These are phyloP conservation scores for Carex parvula DNA, from an alignment of 176 grass and related monocot species.

Conservation along the genomic window DNA sequence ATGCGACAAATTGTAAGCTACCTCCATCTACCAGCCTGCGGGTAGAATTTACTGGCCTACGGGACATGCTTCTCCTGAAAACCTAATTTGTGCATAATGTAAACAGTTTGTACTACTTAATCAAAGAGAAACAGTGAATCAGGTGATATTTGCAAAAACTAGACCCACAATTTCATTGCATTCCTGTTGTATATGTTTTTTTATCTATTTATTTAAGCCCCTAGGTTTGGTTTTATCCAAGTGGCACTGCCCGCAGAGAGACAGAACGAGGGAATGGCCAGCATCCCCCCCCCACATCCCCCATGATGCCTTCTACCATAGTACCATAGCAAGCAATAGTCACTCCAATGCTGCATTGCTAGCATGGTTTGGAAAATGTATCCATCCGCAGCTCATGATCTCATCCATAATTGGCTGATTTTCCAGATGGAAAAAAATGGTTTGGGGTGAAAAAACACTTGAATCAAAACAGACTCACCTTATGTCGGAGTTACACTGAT, in stretches of 20 bases:
- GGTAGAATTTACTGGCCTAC: constrained; percentile 72
- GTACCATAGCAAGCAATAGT: neutral
- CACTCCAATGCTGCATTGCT: neutral
- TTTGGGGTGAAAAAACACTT: neutral
- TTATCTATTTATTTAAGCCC: neutral
- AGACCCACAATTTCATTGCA: neutral
- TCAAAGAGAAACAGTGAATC: neutral
- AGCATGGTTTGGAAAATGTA: neutral
- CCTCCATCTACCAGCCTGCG: constrained; percentile 55
- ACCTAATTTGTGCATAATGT: constrained; percentile 20
- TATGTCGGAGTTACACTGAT: neutral
- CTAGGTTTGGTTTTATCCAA: neutral
- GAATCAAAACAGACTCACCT: neutral
- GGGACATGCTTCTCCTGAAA: constrained; percentile 40
- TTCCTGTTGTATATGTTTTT: neutral
- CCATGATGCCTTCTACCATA: neutral
- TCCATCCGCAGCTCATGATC: neutral
- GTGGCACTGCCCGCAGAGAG: too few species aligned
- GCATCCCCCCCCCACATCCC: too few species aligned
- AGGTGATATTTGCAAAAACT: neutral
- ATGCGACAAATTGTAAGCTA: constrained; percentile 42
- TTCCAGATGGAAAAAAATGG: neutral
- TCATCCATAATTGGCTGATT: neutral
- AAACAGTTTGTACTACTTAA: neutral
- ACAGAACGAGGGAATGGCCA: too few species aligned